Evolutionary conservation across 73 alveolate species (phyloP), one percentile per base, ranked within the genome.

Genomic region (Paramecium sexaurelia): DNA sequence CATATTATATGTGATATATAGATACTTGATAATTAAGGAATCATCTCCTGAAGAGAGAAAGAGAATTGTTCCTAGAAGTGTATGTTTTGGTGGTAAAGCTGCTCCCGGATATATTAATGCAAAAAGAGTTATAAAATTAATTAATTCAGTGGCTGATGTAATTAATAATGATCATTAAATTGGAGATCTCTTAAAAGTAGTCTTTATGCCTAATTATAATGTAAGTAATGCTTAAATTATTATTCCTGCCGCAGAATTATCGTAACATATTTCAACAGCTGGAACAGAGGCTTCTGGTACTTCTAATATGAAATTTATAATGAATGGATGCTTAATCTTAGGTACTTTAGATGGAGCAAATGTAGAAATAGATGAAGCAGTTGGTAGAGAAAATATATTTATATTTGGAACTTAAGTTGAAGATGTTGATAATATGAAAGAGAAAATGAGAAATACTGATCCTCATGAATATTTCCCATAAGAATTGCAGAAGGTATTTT

Each of bases 271-370:
- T 20, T 98, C 99, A 78, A 98, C 99, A 9, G 99, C 99, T 1
- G 99, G 99, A 9, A 97, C 98, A 37, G 99, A 97, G 78, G 98
- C 98, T 7, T 51, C 97, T 13, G 99, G 98, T 10, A 95, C 98
- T 3, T 92, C 98, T 2, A 95, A 93, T 93, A 95, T 95, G 98
- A 98, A 98, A 91, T 98, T 98, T 71, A 98, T 97, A 61, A 98
- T 98, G 99, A 97, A 97, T 83, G 99, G 99, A 8, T 96, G 98
- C 17, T 87, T 98, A 57, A 97, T 98, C 55, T 95, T 98, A 66
- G 99, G 99, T 55, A 98, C 99, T n/a, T 94, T 97, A 98, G 99
- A 98, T 82, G 99, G 99, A 1, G 99, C 99, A 10, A 98, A 98
- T 91, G 98, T 98, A 37, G 99, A 98, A 85, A 98, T 98, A 69